These are phyloP conservation scores for Pythium volutum DNA, from an alignment of 352 stramenopile species.

Conservation along the genomic window DNA sequence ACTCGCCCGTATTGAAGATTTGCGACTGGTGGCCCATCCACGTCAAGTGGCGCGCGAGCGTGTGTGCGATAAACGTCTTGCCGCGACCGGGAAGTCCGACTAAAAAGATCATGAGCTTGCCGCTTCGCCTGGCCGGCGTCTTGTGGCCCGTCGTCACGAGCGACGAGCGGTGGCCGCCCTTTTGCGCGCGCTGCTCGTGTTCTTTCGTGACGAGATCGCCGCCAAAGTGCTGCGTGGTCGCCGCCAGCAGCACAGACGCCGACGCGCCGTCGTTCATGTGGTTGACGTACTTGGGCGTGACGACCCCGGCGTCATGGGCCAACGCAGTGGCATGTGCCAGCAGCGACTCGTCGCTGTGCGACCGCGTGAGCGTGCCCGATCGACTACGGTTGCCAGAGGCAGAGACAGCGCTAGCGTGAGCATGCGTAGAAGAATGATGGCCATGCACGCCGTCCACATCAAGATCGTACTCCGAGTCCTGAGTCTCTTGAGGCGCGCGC, in stretches of 20 bases:
- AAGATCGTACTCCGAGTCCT: conserved; percentile 71
- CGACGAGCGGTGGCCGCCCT: conserved; percentile 69
- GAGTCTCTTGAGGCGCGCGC: conserved; percentile 50
- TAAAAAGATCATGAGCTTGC: conserved; percentile 82
- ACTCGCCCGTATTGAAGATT: conserved; percentile 83
- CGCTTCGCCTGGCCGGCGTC: conserved; percentile 39
- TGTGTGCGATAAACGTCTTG: conserved; percentile 87
- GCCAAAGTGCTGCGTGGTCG: conserved; percentile 84
- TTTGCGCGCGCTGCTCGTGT: conserved; percentile 63
- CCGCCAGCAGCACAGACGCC: conserved; percentile 70
- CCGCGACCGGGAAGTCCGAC: conserved; percentile 71
- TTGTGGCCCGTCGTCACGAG: conserved; percentile 38
- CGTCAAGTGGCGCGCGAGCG: conserved; percentile 74
- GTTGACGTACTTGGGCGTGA: conserved; percentile 67
- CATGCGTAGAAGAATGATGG: too few species aligned
- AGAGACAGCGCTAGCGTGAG: too few species aligned
- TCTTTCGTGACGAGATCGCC: conserved; percentile 80
- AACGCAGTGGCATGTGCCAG: too few species aligned
- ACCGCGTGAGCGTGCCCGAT: conserved; percentile 59
- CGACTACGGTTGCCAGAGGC: conserved; percentile 25
- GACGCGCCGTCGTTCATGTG: conserved; percentile 65
- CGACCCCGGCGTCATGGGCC: conserved; percentile 21
- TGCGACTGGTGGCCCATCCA: conserved; percentile 85
- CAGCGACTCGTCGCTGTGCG: conserved; percentile 71
- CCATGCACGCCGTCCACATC: conserved; percentile 32